Base-by-base conservation (phyloP, 129 eudicot genomes). In the Tanacetum coccineum region DNA sequence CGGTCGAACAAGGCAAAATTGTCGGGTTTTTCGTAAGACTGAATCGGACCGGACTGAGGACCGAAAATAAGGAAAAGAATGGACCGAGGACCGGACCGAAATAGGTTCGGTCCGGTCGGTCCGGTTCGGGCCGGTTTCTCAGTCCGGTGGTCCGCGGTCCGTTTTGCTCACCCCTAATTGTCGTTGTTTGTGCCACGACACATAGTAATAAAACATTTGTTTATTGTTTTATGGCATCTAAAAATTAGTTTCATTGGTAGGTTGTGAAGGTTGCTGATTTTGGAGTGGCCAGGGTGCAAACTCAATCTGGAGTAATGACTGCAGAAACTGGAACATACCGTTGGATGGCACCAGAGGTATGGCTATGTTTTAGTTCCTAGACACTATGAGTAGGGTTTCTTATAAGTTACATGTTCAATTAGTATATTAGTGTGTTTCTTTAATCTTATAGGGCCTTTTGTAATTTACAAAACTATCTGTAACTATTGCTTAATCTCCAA, bases 301-400 rank as follows among this genome's bases (percentile, higher is more conserved):
- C 86, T 17, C 71, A 81, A 64, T 78, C 94, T 20, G 96, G 94
- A 64, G 90, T 89, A 54, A 89, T 89, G 95, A 89, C 96, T 44
- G 91, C 95, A 64, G 96, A 89, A 79, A 86, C 96, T 40, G 95
- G 94, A 64, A 89, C 96, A 1, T 89, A 89, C 51, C 75, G 96
- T 25, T 89, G 96, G 96, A 89, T 89, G 96, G 96, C 96, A 64
- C 96, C 96, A 2, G 96, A 89, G 96, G 96, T 86, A 82, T 62
- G 47, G 19, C 42, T 25, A 46, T 22, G 74, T 28, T 68, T 28
- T 5, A 36, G 42, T 36, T 36, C 2, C 42, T 36, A 36, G 9
- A 36, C 42, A 7, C 1, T 32, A 32, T 6, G 28, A 36, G 44
- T 61, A 22, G 4, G 66, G 39, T 45, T 54, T 36, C 30, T 58